Evolutionary conservation across 73 alveolate species (phyloP).

Genomic region (Paramecium pentaurelia): DNA sequence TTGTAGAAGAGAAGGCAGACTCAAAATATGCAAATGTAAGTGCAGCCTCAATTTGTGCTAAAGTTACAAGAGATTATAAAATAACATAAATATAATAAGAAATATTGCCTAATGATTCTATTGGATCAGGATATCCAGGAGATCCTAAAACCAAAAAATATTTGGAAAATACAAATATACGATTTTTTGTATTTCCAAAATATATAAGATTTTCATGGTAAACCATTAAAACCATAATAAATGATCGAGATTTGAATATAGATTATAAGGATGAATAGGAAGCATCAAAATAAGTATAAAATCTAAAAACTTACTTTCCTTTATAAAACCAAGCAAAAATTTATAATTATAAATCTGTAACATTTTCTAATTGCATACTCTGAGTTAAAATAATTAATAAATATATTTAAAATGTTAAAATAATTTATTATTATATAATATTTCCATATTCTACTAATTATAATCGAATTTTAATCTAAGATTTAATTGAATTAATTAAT

Average conservation of each 20-base stretch:
- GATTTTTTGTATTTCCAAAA: constrained; percentile 90
- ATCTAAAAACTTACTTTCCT: not conserved
- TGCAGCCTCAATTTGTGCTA: constrained; percentile 96
- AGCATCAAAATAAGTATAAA: not conserved
- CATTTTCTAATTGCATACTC: not conserved
- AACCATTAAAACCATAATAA: constrained; percentile 54
- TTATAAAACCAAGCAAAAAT: not conserved
- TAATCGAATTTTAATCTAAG: too few species aligned
- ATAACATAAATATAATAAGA: constrained; percentile 26
- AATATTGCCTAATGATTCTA: constrained; percentile 61
- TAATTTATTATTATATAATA: not conserved
- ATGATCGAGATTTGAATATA: not conserved
- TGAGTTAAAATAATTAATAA: not conserved
- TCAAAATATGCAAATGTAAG: constrained; percentile 87
- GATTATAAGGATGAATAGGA: not conserved
- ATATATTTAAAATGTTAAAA: not conserved
- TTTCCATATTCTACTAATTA: too few species aligned
- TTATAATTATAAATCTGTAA: not conserved
- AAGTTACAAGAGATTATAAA: constrained; percentile 88
- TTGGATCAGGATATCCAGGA: constrained; percentile 96
- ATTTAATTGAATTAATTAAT: too few species aligned
- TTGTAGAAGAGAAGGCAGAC: constrained; percentile 96
- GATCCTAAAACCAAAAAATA: constrained; percentile 86
- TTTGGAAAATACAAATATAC: constrained; percentile 79
- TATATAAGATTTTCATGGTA: constrained; percentile 94